Evolutionary conservation across 176 grass and related monocot genomes (phyloP).

Genomic region (Zoysia japonica): DNA sequence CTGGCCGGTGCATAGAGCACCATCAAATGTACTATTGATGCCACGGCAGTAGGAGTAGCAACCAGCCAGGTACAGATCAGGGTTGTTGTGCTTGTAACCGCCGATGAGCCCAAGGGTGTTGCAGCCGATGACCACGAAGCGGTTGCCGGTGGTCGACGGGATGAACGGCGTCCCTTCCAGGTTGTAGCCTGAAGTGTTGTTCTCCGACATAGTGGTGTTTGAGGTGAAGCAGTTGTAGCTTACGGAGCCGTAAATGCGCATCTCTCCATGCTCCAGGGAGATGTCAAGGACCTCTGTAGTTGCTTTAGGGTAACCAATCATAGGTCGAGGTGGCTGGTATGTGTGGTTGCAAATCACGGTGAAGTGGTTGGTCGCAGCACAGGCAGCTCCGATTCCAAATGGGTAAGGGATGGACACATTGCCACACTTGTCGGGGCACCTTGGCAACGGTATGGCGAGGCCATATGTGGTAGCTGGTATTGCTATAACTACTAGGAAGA

Average conservation of each 20-base stretch:
- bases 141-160: constrained; percentile 24
- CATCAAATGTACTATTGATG: constrained; percentile 31
- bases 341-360: constrained; percentile 16
- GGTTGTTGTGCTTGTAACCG: background rate
- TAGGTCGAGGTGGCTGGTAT: constrained; percentile 31
- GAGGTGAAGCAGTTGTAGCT: constrained; percentile 29
- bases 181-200: background rate
- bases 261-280: constrained; percentile 33
- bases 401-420: constrained; percentile 34
- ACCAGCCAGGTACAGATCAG: constrained; percentile 11
- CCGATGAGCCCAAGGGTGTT: constrained; percentile 20
- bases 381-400: constrained; percentile 19
- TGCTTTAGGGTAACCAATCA: background rate
- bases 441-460: background rate
- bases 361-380: constrained; percentile 15
- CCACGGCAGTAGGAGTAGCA: constrained; percentile 47
- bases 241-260: background rate
- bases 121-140: constrained; percentile 37
- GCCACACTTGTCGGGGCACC: constrained; percentile 35
- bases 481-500: background rate
- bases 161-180: constrained; percentile 22
- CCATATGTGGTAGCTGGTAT: background rate
- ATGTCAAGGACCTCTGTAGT: background rate
- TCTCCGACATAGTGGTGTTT: constrained; percentile 15
- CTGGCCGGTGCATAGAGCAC: constrained; percentile 12